These are phyloP conservation scores for Fusarium pininemorale DNA, from an alignment of 2,329 filamentous ascomycete genomes.

Conservation along the genomic window DNA sequence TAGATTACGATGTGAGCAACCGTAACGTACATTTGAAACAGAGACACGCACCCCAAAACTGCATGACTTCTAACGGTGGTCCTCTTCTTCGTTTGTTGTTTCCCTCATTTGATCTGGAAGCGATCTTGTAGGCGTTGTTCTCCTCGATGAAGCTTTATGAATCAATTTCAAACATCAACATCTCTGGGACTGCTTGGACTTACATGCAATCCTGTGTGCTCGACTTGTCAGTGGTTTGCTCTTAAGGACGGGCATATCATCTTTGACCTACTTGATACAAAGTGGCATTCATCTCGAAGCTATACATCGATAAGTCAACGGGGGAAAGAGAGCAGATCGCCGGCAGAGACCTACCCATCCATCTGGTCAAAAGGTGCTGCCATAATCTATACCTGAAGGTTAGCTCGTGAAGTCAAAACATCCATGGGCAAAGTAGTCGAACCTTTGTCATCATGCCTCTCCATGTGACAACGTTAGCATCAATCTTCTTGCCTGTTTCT, in stretches of 20 bases:
- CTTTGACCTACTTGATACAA: constrained; percentile 78
- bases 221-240: constrained; percentile 23
- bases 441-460: constrained; percentile 99
- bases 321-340: neutral
- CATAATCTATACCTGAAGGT: constrained; percentile 75
- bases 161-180: neutral
- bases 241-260: neutral
- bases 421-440: constrained; percentile 21
- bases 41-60: constrained; percentile 78
- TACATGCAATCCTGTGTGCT: constrained; percentile 62
- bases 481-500: constrained; percentile 70
- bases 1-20: constrained; percentile 45
- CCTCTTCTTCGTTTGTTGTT: constrained; percentile 48
- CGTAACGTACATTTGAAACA: neutral
- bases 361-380: constrained; percentile 81
- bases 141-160: constrained; percentile 88
- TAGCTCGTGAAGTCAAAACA: neutral
- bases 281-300: constrained; percentile 97
- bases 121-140: constrained; percentile 77
- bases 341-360: constrained; percentile 68
- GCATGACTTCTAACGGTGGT: constrained; percentile 80
- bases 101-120: constrained; percentile 65
- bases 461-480: constrained; percentile 89
- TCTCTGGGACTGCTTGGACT: constrained; percentile 31
- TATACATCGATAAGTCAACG: constrained; percentile 48